These are phyloP conservation scores for Macrocystidia cucumis DNA, from an alignment of 1,284 basidiomycete genomes.

Conservation along the genomic window DNA sequence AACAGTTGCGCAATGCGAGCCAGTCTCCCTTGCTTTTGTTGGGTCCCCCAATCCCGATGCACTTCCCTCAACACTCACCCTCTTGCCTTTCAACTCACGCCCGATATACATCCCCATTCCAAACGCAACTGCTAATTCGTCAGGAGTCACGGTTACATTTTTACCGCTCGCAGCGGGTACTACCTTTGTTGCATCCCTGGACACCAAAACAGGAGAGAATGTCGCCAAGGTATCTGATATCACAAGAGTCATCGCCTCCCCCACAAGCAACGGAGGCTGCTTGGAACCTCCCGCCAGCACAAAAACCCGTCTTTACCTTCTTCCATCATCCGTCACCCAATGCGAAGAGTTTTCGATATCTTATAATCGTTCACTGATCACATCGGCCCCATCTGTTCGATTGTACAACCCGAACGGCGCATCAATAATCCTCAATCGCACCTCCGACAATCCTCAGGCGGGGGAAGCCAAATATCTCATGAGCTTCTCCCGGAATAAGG, in stretches of 20 bases:
- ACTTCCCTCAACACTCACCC: conserved; percentile 38
- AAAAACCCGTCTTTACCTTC: conserved; percentile 10
- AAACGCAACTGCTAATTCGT: conserved; percentile 28
- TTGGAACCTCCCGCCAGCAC: conserved; percentile 10
- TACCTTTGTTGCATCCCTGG: conserved; percentile 47
- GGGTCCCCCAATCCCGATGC: conserved; percentile 25
- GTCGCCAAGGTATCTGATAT: conserved; percentile 41
- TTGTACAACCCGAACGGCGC: conserved; percentile 34
- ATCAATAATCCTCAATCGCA: conserved; percentile 30
- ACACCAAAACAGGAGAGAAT: conserved; percentile 31
- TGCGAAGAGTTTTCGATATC: conserved; percentile 41
- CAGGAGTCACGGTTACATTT: conserved; percentile 37
- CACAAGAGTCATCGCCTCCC: conserved; percentile 33
- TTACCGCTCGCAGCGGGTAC: conserved; percentile 43
- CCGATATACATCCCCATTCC: conserved; percentile 42
- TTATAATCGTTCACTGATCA: no score
- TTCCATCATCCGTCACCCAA: conserved; percentile 27
- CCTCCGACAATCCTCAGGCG: conserved; percentile 16
- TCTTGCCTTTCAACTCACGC: conserved; percentile 45
- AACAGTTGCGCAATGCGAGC: conserved; percentile 45
- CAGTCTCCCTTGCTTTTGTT: conserved; percentile 37
- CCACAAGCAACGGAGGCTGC: conserved; percentile 33
- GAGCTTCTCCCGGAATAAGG: conserved; percentile 25
- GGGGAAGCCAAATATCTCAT: conserved; percentile 38
- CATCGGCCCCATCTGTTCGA: conserved; percentile 30